Evolutionary conservation across 352 stramenopile species (phyloP).

Genomic region (Pelagophyceae sp.): DNA sequence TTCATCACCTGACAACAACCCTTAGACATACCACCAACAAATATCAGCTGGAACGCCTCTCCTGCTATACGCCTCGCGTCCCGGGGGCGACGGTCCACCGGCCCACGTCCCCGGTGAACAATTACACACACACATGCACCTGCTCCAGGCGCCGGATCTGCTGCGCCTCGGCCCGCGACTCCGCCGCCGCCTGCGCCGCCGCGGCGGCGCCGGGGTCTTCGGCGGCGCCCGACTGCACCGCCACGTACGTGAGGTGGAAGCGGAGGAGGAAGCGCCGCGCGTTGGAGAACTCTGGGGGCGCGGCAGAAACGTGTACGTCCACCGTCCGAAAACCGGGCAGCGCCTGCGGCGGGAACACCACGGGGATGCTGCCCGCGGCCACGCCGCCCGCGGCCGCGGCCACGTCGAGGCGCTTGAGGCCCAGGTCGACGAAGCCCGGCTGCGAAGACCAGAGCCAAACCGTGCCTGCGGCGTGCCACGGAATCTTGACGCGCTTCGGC

Average conservation of each 20-base stretch:
- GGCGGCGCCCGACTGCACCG: background rate
- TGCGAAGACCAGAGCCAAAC: background rate
- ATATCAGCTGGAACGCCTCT: no score
- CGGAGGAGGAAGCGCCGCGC: background rate
- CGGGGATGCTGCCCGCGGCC: background rate
- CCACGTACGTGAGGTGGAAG: constrained; percentile 9
- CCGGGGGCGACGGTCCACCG: no score
- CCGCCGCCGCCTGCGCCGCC: background rate
- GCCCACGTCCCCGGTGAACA: no score
- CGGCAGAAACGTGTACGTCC: background rate
- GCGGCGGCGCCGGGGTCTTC: background rate
- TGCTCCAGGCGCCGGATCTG: background rate
- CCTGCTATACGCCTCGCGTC: no score
- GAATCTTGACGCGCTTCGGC: background rate
- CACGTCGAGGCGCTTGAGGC: background rate
- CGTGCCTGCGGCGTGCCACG: background rate
- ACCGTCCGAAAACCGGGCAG: background rate
- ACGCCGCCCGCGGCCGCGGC: background rate
- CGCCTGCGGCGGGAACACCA: background rate
- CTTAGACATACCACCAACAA: no score
- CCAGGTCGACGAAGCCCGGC: background rate
- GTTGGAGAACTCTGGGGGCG: constrained; percentile 16
- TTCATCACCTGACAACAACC: no score
- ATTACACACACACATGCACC: no score
- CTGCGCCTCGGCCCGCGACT: background rate